Base-by-base conservation (phyloP, 768 basidiomycete genomes). In the Suillus discolor region DNA sequence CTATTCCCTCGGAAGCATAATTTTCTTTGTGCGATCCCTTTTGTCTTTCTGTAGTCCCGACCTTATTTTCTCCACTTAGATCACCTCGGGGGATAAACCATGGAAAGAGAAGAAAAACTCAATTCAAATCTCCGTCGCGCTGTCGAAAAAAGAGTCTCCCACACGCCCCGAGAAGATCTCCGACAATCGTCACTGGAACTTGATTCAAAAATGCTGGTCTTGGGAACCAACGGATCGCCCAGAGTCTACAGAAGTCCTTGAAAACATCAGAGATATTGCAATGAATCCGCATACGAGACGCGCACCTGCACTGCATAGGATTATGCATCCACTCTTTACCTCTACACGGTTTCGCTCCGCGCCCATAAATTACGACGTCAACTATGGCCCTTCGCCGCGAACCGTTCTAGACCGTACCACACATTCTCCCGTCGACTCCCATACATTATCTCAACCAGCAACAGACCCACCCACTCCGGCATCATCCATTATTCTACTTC, bases 311-410 rank as follows among this genome's bases (percentile, higher is more conserved):
- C 71, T 86, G 31, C 83, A 86, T 71, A n/a, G n/a, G n/a, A n/a
- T n/a, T n/a, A 86, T 90, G 83, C 89, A 90, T 70, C 89, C 89
- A 6, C 75, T 90, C 0, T 81, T 90, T 57, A 85, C 88, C 4
- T 80, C 82, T 61, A 84, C 84, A 31, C 82, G 83, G 47, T 76
- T 84, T 20, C 84, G 86, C 65, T 82, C 79, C 65, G 85, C 89
- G 2, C 88, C 89, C 38, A 87, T 90, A 63, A 83, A 83, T 38
- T 90, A 86, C 74, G 86, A 90, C 70, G 74, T 87, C 23, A 79
- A 77, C 2, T 86, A 81, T 67, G 80, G 86, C 1, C 89, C 89
- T 15, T 86, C 87, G 25, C 79, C 85, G 16, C 81, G 82, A 42
- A 86, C 85, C 23, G 80, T 89, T 51, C 78, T 88, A 23, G 87